phyloP scores from a whole-genome alignment of 352 stramenopile species.

The Phytopythium helicoides region DNA sequence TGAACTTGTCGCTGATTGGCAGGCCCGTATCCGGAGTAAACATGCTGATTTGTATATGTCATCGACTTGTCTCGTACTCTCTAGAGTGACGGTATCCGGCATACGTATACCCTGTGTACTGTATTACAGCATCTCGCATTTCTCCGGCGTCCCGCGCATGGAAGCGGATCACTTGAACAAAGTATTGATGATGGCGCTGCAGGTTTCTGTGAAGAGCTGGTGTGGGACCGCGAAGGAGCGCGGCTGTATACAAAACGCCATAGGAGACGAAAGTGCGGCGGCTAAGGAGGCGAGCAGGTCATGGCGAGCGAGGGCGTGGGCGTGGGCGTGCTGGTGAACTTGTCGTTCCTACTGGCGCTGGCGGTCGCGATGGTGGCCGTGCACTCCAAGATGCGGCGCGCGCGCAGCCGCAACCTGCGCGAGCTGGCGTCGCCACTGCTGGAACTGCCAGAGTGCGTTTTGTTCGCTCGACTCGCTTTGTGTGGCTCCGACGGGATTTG shows the following conservation, averaged over 20 bases:
- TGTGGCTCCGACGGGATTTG: slow-evolving; percentile 2
- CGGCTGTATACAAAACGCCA: slow-evolving; percentile 2
- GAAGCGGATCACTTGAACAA: too few relatives aligned
- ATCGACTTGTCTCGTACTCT: not conserved
- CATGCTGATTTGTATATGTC: not conserved
- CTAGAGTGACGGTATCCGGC: not conserved
- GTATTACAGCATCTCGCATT: too few relatives aligned
- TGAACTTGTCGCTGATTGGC: slow-evolving; percentile 15
- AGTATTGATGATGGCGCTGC: too few relatives aligned
- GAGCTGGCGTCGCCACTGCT: slow-evolving; percentile 56
- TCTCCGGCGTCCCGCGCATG: too few relatives aligned
- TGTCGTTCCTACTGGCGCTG: slow-evolving; percentile 37
- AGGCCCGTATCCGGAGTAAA: not conserved
- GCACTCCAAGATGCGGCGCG: slow-evolving; percentile 40
- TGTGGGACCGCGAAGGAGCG: too few relatives aligned
- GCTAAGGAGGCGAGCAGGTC: slow-evolving; percentile 5
- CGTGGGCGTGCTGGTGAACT: slow-evolving; percentile 39
- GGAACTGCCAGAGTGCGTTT: slow-evolving; percentile 46
- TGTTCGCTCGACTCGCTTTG: not conserved
- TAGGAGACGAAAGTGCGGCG: not conserved
- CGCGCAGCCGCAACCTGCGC: slow-evolving; percentile 35
- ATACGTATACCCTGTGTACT: not conserved
- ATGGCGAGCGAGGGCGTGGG: slow-evolving; percentile 32
- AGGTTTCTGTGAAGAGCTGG: too few relatives aligned
- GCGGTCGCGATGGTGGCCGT: slow-evolving; percentile 50